Conservation (phyloP, 2,329 filamentous ascomycete species). For the Colletotrichum trifolii region DNA sequence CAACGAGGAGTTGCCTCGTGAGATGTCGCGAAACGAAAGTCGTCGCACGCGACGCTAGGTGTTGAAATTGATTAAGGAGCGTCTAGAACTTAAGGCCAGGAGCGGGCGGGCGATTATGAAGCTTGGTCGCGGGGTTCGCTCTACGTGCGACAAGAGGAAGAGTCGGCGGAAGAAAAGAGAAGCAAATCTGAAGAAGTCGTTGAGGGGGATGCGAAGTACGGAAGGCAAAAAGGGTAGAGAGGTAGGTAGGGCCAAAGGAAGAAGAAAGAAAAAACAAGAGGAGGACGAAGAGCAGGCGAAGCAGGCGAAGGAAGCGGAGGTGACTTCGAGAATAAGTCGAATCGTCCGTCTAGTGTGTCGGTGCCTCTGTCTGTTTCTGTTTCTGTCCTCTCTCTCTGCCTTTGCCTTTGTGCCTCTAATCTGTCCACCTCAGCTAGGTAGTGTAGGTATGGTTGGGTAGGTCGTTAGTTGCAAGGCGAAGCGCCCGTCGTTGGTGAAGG, state of each 20-base stretch:
- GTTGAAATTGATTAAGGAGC: conserved; percentile 34
- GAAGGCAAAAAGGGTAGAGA: not conserved
- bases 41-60: conserved; percentile 36
- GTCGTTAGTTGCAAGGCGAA: too few species aligned
- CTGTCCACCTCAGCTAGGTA: too few species aligned
- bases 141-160: conserved; percentile 26
- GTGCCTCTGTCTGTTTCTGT: conserved; percentile 23
- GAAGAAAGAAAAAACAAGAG: conserved; percentile 3
- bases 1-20: conserved; percentile 19
- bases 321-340: conserved; percentile 36
- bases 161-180: conserved; percentile 25
- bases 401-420: conserved; percentile 14
- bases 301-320: conserved; percentile 5
- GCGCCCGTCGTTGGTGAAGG: too few species aligned
- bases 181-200: not conserved
- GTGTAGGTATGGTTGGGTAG: too few species aligned
- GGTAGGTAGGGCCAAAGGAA: conserved; percentile 2
- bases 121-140: conserved; percentile 30
- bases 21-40: conserved; percentile 37
- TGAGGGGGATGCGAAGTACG: not conserved
- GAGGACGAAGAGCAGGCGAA: not conserved
- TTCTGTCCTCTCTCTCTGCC: conserved; percentile 13
- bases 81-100: conserved; percentile 31
- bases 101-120: conserved; percentile 20
- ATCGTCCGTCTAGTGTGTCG: conserved; percentile 22